phyloP scores from a whole-genome alignment of 2,329 filamentous ascomycete genomes.

The Botrytis elliptica region DNA sequence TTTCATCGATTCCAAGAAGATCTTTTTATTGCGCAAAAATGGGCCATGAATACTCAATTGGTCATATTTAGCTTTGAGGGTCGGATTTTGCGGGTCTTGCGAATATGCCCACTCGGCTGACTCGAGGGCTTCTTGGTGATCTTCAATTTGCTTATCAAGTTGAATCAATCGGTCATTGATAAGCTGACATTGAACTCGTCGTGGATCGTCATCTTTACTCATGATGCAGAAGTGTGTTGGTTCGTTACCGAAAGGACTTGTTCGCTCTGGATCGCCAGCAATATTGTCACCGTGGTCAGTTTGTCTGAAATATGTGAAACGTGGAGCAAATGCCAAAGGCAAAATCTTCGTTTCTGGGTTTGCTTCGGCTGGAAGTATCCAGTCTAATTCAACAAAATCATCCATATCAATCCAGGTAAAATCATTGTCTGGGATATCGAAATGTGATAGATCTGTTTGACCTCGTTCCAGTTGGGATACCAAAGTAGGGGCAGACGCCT shows the following conservation, averaged over 20 bases:
- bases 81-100: conserved; percentile 51
- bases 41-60: conserved; percentile 55
- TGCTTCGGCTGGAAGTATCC: conserved; percentile 85
- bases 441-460: conserved; percentile 75
- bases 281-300: conserved; percentile 86
- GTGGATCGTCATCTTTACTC: conserved; percentile 84
- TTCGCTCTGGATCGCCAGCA: conserved; percentile 75
- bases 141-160: conserved; percentile 72
- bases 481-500: conserved; percentile 50
- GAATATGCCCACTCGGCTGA: conserved; percentile 71
- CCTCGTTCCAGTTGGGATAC: conserved; percentile 55
- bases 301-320: conserved; percentile 95
- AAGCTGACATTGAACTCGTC: conserved; percentile 81
- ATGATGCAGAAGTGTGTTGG: conserved; percentile 94
- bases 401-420: conserved; percentile 99
- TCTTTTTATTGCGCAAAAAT: conserved; percentile 57
- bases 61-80: conserved; percentile 59
- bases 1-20: conserved; percentile 57
- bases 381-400: conserved; percentile 96
- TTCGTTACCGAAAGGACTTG: conserved; percentile 89
- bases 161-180: conserved; percentile 78
- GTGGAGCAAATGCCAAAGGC: conserved; percentile 86
- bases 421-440: conserved; percentile 94
- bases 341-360: conserved; percentile 94
- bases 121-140: conserved; percentile 69